phyloP scores from a whole-genome alignment of 2,329 filamentous ascomycete species.

The Colletotrichum sansevieriae region DNA sequence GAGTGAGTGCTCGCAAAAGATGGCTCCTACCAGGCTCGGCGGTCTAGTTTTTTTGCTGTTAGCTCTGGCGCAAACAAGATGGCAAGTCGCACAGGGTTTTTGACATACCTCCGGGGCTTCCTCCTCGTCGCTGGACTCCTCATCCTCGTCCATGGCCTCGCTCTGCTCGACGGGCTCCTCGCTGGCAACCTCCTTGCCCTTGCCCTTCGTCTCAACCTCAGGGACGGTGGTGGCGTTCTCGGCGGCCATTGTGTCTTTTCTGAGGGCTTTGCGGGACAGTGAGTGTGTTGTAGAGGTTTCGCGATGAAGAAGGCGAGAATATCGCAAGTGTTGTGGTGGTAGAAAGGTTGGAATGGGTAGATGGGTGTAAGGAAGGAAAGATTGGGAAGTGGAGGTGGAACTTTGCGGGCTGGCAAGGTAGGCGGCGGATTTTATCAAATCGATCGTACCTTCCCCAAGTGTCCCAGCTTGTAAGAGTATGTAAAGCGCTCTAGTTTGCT shows the following conservation, averaged over 20 bases:
- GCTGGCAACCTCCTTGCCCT: conserved; percentile 80
- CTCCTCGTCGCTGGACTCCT: conserved; percentile 79
- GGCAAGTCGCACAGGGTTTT: neutral
- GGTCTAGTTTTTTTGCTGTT: conserved; percentile 34
- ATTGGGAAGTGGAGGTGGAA: conserved; percentile 33
- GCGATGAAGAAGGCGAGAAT: conserved; percentile 11
- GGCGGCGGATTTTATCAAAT: conserved; percentile 37
- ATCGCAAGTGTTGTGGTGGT: conserved; percentile 12
- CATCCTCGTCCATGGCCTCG: conserved; percentile 79
- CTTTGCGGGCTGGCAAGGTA: conserved; percentile 23
- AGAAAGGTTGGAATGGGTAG: conserved; percentile 11
- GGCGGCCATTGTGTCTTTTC: conserved; percentile 58
- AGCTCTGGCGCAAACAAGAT: conserved; percentile 20
- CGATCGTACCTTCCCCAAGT: conserved; percentile 39
- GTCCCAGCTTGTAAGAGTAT: conserved; percentile 36
- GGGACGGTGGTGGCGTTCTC: conserved; percentile 60
- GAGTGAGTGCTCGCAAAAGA: conserved; percentile 35
- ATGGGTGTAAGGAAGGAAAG: conserved; percentile 34
- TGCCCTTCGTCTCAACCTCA: conserved; percentile 79
- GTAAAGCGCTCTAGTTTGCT: conserved; percentile 23
- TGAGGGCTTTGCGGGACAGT: conserved; percentile 36
- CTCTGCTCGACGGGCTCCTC: conserved; percentile 66
- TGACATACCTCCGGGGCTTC: conserved; percentile 67
- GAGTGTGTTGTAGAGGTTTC: neutral
- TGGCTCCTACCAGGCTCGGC: conserved; percentile 46